Conservation (phyloP, 306 rosid genomes). For the Cicer pinnatifidum region DNA sequence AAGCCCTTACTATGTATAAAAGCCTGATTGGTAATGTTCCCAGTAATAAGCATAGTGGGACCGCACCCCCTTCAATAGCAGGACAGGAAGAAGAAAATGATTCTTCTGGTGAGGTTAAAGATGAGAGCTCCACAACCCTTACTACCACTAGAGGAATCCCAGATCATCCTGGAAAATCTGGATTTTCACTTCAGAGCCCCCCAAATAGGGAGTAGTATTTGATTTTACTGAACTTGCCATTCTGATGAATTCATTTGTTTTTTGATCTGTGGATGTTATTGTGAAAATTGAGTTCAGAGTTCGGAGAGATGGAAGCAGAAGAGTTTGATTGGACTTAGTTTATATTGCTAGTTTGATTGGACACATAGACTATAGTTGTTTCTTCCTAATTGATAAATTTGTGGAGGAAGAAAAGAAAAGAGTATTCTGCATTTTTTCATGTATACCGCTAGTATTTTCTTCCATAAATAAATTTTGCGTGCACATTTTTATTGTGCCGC, state of each 20-base stretch:
- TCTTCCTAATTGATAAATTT: slow-evolving; percentile 34
- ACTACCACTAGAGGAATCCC: slow-evolving; percentile 29
- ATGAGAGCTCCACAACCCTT: slow-evolving; percentile 32
- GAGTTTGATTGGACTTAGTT: slow-evolving; percentile 23
- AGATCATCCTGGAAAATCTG: slow-evolving; percentile 41
- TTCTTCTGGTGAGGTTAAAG: slow-evolving; percentile 46
- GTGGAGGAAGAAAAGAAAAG: slow-evolving; percentile 14
- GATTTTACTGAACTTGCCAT: slow-evolving; percentile 29
- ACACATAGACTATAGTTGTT: not conserved
- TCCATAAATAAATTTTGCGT: slow-evolving; percentile 4
- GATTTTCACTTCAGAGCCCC: slow-evolving; percentile 75
- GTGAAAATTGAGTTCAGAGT: slow-evolving; percentile 9
- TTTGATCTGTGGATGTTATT: slow-evolving; percentile 36
- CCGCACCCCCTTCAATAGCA: slow-evolving; percentile 40
- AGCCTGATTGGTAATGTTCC: slow-evolving; percentile 67
- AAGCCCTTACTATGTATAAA: slow-evolving; percentile 90
- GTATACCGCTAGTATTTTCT: not conserved
- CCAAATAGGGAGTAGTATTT: slow-evolving; percentile 47
- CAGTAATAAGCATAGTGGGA: slow-evolving; percentile 42
- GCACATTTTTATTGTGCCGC: not conserved
- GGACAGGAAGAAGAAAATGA: slow-evolving; percentile 45
- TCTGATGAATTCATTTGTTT: slow-evolving; percentile 38
- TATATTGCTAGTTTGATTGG: not conserved
- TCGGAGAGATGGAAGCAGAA: slow-evolving; percentile 20
- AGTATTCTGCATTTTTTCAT: slow-evolving; percentile 4